Percentiles rank a stretch among this genome's conserved stretches.
Evolutionary conservation across 148 eudicot genomes (phyloP).

Genomic region (Gaultheria prostrata): DNA sequence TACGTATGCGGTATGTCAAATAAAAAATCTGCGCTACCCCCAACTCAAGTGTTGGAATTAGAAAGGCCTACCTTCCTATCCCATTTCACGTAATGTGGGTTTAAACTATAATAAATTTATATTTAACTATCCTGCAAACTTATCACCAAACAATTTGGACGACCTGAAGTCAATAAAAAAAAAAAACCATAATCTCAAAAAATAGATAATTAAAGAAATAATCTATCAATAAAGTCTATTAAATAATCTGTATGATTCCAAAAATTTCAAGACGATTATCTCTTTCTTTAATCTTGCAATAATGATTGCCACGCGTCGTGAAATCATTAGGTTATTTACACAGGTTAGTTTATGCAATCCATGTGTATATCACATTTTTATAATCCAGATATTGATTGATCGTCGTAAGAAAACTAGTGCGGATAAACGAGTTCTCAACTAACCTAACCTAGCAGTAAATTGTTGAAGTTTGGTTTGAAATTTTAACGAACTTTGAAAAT

Average conservation of each 20-base stretch:
- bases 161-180: not conserved
- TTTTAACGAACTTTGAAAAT: too few species aligned
- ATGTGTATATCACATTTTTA: conserved; percentile 1
- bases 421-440: too few species aligned
- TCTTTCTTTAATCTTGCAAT: not conserved
- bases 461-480: too few species aligned
- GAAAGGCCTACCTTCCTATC: not conserved
- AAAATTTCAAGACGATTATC: not conserved
- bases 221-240: not conserved
- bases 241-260: not conserved
- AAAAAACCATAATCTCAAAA: not conserved
- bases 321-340: not conserved
- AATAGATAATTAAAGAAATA: not conserved
- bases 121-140: not conserved
- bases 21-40: not conserved
- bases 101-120: not conserved
- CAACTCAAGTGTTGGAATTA: not conserved
- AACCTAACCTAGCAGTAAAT: too few species aligned
- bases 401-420: not conserved
- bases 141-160: not conserved
- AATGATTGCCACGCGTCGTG: not conserved
- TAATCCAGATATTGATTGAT: not conserved
- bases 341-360: not conserved
- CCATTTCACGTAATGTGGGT: not conserved
- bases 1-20: too few species aligned